Percentiles rank a stretch among this genome's conserved stretches.
Conservation (phyloP, 768 basidiomycete genomes). For the Russula griseocarnosa region DNA sequence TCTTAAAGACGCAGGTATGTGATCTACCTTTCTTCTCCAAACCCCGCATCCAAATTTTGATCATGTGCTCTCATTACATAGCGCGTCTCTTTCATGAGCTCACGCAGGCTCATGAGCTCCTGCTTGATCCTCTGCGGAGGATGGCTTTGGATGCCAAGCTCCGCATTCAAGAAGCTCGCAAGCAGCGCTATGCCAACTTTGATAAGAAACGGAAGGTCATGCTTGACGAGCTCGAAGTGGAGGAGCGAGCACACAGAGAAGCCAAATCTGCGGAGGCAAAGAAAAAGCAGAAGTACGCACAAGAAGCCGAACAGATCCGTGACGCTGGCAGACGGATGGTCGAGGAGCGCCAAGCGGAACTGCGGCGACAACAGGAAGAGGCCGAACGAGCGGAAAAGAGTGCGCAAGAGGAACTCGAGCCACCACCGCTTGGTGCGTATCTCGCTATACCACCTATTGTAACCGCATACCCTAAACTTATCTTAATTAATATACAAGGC, state of each 20-base stretch:
- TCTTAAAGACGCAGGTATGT: constrained; percentile 69
- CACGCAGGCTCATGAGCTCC: constrained; percentile 72
- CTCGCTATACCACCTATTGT: too few species aligned
- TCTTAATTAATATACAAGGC: constrained; percentile 35
- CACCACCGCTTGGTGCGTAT: constrained; percentile 51
- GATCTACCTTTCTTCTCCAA: constrained; percentile 17
- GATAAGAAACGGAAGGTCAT: constrained; percentile 71
- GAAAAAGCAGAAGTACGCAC: constrained; percentile 50
- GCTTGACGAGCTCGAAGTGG: constrained; percentile 70
- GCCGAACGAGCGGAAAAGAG: constrained; percentile 33
- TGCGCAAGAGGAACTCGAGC: constrained; percentile 41
- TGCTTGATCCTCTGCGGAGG: constrained; percentile 75
- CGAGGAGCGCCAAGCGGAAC: constrained; percentile 59
- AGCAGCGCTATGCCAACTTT: constrained; percentile 63
- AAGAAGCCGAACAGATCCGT: constrained; percentile 68
- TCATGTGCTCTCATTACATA: constrained; percentile 35
- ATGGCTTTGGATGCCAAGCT: constrained; percentile 77
- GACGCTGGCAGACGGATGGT: constrained; percentile 66
- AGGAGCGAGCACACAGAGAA: constrained; percentile 75
- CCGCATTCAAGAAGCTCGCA: constrained; percentile 63
- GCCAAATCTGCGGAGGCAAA: constrained; percentile 57
- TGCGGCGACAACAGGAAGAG: constrained; percentile 45
- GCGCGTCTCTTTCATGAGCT: constrained; percentile 76
- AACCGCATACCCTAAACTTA: too few species aligned
- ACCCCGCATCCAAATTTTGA: constrained; percentile 26